Base-by-base conservation (phyloP, 768 basidiomycete genomes). In the Bullera alba region DNA sequence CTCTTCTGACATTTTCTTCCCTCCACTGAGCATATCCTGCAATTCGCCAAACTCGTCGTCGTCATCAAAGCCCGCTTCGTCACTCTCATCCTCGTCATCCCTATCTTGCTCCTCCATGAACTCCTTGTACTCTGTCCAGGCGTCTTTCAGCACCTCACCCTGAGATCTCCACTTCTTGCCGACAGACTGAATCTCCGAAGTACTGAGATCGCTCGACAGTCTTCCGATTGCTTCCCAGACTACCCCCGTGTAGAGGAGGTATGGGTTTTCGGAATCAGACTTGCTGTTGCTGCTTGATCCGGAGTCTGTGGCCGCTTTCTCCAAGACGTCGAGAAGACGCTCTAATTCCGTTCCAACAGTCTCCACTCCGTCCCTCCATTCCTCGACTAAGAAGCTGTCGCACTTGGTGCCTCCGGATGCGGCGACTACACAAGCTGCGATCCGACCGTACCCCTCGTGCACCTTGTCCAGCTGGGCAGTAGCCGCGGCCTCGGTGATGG, bases 91-190 rank as follows among this genome's bases (percentile, higher is more conserved):
- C 17, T 29, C 47, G 4, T 48, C 46, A 2, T 32, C 54, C 14
- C 36, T 47, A 28, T 27, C 30, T 19, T 27, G 34, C 23, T 55
- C 57, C 16, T 65, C 67, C 14, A 69, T 26, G 21, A 59, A 53
- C 27, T 61, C 67, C 51, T 60, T 60, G 48, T 61, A 69, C 45
- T 69, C 67, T 21, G 37, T 41, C 67, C 67, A 69, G 26, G 63
- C 67, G 46, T 69, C 67, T 36, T 57, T 63, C 5, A 69, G 48
- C 6, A 59, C 47, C 34, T 54, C 56, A 17, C 49, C 50, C 23
- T 69, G 58, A 17, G 6, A 14, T 27, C 53, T 52, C 61, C 61
- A 69, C 25, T 41, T 29, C 41, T 51, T 61, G 22, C 22, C 32
- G 2, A 65, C 50, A 5, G 67, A 63, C 14, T 32, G 21, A 8